Evolutionary conservation across 352 stramenopile species (phyloP).

Genomic region (Pythium pyrilobum): DNA sequence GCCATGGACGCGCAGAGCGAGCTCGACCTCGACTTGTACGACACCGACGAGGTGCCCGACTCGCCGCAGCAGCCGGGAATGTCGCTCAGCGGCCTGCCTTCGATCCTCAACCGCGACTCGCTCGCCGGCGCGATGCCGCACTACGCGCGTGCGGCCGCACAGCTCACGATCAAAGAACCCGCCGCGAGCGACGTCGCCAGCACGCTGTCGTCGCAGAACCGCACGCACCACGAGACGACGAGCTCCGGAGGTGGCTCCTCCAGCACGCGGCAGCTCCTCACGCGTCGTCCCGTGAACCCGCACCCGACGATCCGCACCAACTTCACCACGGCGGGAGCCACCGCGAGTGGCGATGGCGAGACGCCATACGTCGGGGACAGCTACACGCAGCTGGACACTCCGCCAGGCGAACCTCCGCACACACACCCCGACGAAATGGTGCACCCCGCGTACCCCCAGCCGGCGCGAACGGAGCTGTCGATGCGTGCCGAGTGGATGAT

Average conservation of each 20-base stretch:
- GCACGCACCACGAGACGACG: not conserved
- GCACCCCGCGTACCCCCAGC: slow-evolving; percentile 6
- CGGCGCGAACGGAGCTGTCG: slow-evolving; percentile 18
- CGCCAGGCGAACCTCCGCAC: slow-evolving; percentile 39
- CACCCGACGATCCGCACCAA: slow-evolving; percentile 39
- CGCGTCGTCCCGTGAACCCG: slow-evolving; percentile 15
- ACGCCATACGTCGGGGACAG: slow-evolving; percentile 25
- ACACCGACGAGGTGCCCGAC: slow-evolving; percentile 37
- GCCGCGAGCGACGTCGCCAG: slow-evolving; percentile 6
- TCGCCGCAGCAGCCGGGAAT: not conserved
- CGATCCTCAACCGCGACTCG: slow-evolving; percentile 14
- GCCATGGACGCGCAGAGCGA: slow-evolving; percentile 45
- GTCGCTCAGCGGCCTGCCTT: slow-evolving; percentile 16
- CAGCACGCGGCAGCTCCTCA: slow-evolving; percentile 6
- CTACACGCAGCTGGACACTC: slow-evolving; percentile 49
- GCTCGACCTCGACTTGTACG: slow-evolving; percentile 57
- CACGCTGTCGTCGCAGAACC: not conserved
- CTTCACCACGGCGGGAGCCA: slow-evolving; percentile 29
- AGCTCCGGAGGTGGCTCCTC: slow-evolving; percentile 10
- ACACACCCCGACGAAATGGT: slow-evolving; percentile 19
- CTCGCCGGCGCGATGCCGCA: not conserved
- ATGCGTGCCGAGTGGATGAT: slow-evolving; percentile 43
- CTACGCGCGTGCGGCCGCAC: not conserved
- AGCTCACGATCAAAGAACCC: slow-evolving; percentile 1
- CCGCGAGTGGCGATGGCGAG: slow-evolving; percentile 10